These are phyloP conservation scores for Kodamaea fukazawae DNA, from an alignment of 805 yeast species.

Conservation along the genomic window DNA sequence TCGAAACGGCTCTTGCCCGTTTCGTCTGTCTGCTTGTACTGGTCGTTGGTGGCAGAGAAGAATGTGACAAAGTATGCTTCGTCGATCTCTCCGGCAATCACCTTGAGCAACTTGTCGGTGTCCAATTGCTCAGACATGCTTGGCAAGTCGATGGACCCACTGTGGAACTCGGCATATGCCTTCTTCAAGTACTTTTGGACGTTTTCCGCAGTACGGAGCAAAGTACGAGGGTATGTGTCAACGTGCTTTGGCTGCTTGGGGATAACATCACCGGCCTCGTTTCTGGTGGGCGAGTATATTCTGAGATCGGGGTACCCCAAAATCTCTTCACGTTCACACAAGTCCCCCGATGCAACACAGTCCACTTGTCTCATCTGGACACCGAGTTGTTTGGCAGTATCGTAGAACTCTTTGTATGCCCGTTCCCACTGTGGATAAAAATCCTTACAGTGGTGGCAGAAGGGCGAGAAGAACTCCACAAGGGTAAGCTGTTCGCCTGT, in stretches of 20 bases:
- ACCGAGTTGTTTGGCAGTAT: constrained; percentile 42
- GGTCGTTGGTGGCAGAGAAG: constrained; percentile 56
- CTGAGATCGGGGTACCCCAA: constrained; percentile 66
- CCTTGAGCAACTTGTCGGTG: constrained; percentile 42
- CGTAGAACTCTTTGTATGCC: constrained; percentile 50
- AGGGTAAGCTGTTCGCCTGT: constrained; percentile 60
- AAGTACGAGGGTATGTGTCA: constrained; percentile 46
- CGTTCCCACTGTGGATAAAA: constrained; percentile 83
- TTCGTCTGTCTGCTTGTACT: constrained; percentile 31
- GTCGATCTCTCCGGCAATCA: constrained; percentile 49
- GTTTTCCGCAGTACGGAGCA: constrained; percentile 46
- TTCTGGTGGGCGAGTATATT: constrained; percentile 60
- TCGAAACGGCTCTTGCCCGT: constrained; percentile 35
- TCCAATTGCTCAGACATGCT: constrained; percentile 40
- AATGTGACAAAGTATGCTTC: constrained; percentile 60
- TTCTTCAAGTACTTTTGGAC: constrained; percentile 54
- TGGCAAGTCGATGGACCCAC: constrained; percentile 36
- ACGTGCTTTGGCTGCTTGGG: constrained; percentile 30
- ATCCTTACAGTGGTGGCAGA: constrained; percentile 75
- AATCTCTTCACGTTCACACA: constrained; percentile 69
- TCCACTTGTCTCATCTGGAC: constrained; percentile 73
- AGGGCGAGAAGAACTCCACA: constrained; percentile 88
- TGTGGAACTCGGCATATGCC: constrained; percentile 46
- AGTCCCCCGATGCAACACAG: constrained; percentile 83
- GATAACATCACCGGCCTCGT: constrained; percentile 22